Percentiles rank a stretch among this genome's conserved stretches.
Evolutionary conservation across 169 alveolate genomes (phyloP).

Genomic region (Plasmodium chabaudi): DNA sequence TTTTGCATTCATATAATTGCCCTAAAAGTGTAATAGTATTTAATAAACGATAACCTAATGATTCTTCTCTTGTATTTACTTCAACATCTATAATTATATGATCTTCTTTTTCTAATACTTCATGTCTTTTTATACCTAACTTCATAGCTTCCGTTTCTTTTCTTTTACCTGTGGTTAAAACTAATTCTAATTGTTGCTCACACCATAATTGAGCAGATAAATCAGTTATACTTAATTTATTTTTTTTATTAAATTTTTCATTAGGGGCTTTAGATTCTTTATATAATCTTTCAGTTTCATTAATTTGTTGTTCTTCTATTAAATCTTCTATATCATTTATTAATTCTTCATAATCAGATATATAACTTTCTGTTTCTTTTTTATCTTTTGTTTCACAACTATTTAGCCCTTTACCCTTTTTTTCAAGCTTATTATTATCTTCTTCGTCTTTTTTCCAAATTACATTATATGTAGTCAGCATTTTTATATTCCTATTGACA

Average conservation of each 20-base stretch:
- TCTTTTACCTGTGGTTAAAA: slow-evolving; percentile 83
- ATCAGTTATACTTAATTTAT: slow-evolving; percentile 85
- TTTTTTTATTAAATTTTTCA: slow-evolving; percentile 80
- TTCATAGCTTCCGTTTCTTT: slow-evolving; percentile 86
- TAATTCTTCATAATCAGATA: slow-evolving; percentile 47
- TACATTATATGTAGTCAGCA: slow-evolving; percentile 70
- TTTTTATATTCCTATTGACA: neutral
- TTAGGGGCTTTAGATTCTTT: slow-evolving; percentile 66
- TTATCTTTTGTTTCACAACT: slow-evolving; percentile 6
- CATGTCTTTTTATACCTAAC: slow-evolving; percentile 86
- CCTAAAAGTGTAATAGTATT: slow-evolving; percentile 81
- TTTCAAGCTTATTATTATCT: slow-evolving; percentile 13
- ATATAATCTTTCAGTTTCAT: slow-evolving; percentile 75
- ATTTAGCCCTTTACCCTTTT: neutral
- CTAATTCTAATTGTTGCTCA: slow-evolving; percentile 85
- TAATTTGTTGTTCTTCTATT: slow-evolving; percentile 72
- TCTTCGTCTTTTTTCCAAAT: slow-evolving; percentile 67
- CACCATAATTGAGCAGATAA: slow-evolving; percentile 88
- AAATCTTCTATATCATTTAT: slow-evolving; percentile 72
- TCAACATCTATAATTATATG: slow-evolving; percentile 85
- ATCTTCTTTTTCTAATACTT: slow-evolving; percentile 86
- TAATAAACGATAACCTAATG: slow-evolving; percentile 83
- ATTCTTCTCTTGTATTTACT: slow-evolving; percentile 84
- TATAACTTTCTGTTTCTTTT: neutral
- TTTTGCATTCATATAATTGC: slow-evolving; percentile 79